Conservation (phyloP, 371 early-diverging fungal genomes). For the Zopfochytrium polystomum region DNA sequence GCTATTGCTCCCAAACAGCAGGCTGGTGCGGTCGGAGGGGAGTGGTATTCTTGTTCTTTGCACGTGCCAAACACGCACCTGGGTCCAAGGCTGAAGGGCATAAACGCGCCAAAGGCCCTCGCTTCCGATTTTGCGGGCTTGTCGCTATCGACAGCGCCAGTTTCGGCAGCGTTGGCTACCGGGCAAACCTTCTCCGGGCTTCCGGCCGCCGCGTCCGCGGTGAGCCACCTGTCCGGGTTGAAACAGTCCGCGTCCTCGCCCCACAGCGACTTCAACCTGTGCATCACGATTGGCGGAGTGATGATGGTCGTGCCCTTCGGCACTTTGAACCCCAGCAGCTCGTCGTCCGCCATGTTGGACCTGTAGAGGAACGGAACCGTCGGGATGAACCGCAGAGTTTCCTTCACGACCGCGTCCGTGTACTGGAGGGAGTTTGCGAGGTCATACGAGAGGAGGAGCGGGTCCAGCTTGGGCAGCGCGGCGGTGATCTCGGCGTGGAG, state of each 20-base stretch:
- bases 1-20: no score
- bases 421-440: slow-evolving; percentile 6
- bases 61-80: no score
- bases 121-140: no score
- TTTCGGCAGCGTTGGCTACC: no score
- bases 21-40: no score
- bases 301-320: slow-evolving; percentile 56
- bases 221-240: slow-evolving; percentile 60
- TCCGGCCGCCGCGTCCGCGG: no score
- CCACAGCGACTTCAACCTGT: slow-evolving; percentile 56
- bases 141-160: no score
- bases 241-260: slow-evolving; percentile 64
- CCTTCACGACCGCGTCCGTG: slow-evolving; percentile 18
- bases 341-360: slow-evolving; percentile 41
- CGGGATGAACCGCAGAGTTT: neutral
- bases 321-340: slow-evolving; percentile 43
- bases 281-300: slow-evolving; percentile 45
- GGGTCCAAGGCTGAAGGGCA: no score
- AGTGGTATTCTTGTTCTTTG: no score
- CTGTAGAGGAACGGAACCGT: slow-evolving; percentile 50
- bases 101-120: no score
- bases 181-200: no score
- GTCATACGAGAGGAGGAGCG: slow-evolving; percentile 15
- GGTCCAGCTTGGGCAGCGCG: slow-evolving; percentile 6
- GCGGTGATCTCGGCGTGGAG: slow-evolving; percentile 14